Conservation (phyloP, 805 yeast genomes). For the Starmerella gropengiesseri region DNA sequence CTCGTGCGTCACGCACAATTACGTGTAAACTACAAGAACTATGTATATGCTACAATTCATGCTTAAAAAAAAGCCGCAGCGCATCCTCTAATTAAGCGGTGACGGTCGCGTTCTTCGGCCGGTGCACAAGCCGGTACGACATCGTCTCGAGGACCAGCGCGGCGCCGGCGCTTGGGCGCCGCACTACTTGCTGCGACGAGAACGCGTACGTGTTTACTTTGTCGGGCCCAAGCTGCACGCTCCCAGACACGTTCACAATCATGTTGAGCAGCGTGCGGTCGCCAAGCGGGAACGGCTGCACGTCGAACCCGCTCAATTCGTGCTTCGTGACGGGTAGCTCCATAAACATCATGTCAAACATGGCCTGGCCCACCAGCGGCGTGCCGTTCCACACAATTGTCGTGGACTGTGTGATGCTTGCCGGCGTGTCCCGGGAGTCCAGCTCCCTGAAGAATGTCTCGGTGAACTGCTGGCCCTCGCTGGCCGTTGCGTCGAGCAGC, state of each 20-base stretch:
- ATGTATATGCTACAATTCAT: too few species aligned
- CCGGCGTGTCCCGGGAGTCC: slow-evolving; percentile 27
- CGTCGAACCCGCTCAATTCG: slow-evolving; percentile 30
- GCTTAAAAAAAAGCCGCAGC: background rate
- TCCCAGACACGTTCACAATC: slow-evolving; percentile 29
- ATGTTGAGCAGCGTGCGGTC: slow-evolving; percentile 23
- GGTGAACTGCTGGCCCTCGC: slow-evolving; percentile 25
- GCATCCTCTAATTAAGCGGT: slow-evolving; percentile 1
- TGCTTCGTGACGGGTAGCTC: slow-evolving; percentile 32
- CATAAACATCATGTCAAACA: slow-evolving; percentile 28
- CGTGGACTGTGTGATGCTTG: slow-evolving; percentile 27
- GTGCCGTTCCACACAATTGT: slow-evolving; percentile 36
- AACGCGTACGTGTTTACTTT: slow-evolving; percentile 28
- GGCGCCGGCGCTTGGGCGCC: slow-evolving; percentile 20
- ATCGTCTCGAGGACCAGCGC: slow-evolving; percentile 24
- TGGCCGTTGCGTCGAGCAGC: slow-evolving; percentile 21
- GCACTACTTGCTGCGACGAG: slow-evolving; percentile 26
- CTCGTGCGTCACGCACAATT: too few species aligned
- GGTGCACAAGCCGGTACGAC: slow-evolving; percentile 31
- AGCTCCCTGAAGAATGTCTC: slow-evolving; percentile 29
- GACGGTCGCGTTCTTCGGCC: slow-evolving; percentile 27
- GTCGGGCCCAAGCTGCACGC: slow-evolving; percentile 29
- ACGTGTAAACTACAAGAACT: too few species aligned
- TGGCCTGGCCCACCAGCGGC: slow-evolving; percentile 33
- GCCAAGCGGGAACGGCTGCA: slow-evolving; percentile 31